A percentile compares a stretch with the other conserved stretches of the same genome.
Conservation (phyloP, 2,329 filamentous ascomycete species). For the Didymellaceae sp. region DNA sequence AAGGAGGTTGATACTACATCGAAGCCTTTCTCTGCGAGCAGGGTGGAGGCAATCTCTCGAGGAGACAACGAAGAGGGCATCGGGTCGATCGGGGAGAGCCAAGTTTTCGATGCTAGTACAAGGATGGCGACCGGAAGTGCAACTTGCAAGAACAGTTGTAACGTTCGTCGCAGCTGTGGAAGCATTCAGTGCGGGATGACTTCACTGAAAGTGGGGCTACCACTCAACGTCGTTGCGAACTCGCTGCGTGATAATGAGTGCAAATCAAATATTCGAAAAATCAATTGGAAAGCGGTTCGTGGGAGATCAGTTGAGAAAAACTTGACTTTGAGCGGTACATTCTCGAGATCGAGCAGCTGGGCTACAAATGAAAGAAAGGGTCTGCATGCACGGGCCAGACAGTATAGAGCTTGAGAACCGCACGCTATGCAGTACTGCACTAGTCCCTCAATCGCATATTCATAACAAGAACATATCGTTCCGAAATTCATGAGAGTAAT, state of each 20-base stretch:
- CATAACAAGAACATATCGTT: too few species aligned
- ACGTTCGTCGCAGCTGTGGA: not conserved
- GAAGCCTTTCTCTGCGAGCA: slow-evolving; percentile 36
- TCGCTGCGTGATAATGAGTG: too few species aligned
- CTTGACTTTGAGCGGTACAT: too few species aligned
- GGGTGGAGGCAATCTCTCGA: slow-evolving; percentile 31
- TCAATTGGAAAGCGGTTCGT: too few species aligned
- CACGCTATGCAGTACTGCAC: too few species aligned
- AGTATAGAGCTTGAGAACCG: too few species aligned
- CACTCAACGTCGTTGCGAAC: not conserved
- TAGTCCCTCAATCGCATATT: too few species aligned
- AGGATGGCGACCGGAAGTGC: not conserved
- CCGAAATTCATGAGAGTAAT: too few species aligned
- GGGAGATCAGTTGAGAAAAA: too few species aligned
- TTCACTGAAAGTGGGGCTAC: not conserved
- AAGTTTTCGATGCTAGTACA: not conserved
- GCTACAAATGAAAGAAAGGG: not conserved
- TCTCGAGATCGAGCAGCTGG: too few species aligned
- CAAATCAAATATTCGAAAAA: too few species aligned
- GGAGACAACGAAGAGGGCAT: slow-evolving; percentile 49
- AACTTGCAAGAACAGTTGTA: not conserved
- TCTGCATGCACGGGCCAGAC: not conserved
- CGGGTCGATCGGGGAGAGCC: not conserved
- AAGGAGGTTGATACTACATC: slow-evolving; percentile 31
- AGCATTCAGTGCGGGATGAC: slow-evolving; percentile 5